Base-by-base conservation (phyloP, 148 eudicot species). In the Suaeda aralocaspica region DNA sequence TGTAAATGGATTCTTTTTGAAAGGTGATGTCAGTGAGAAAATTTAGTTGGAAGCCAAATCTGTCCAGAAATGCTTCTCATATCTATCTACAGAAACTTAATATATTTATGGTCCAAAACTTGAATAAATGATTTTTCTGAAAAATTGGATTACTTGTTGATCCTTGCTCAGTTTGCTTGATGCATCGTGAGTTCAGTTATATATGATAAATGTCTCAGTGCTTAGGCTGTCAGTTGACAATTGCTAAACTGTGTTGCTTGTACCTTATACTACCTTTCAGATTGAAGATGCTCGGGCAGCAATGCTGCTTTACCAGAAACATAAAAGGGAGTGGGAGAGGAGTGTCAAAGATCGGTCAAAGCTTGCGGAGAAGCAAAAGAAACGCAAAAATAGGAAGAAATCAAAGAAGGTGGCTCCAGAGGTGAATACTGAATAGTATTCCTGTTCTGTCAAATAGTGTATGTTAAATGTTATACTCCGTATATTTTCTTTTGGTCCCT, bases 251-350 rank as follows among this genome's bases (percentile, higher is more conserved):
- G 4, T 16, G 24, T 41, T 41, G 25, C 53, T 63, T 58, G 33
- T 34, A 26, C 34, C 21, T 63, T 72, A 2, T 28, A 46, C 67
- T 45, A 14, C 66, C 70, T 66, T 71, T 67, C 88, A 93, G 98
- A 53, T 93, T 45, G 96, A 93, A 82, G 98, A 93, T 79, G 95
- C 96, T 49, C 92, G 98, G 12, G 95, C 98, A 41, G 98, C 96
- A 16, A 93, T 93, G 98, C 30, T 87, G 72, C 90, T 93, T 49
- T 93, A 93, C 76, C 88, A 87, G 82, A 93, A 74, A 71, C 82
- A 84, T 76, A 87, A 72, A 59, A 88, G 72, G 68, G 82, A 79
- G 68, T 93, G 96, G 98, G 98, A 93, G 81, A 85, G 59, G 77
- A 77, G 83, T 70, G 74, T 77, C 77, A 93, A 88, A 73, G 95